Evolutionary conservation across 257 asterid species (phyloP), one percentile per base, ranked within the genome.

Genomic region (Fraxinus americana): DNA sequence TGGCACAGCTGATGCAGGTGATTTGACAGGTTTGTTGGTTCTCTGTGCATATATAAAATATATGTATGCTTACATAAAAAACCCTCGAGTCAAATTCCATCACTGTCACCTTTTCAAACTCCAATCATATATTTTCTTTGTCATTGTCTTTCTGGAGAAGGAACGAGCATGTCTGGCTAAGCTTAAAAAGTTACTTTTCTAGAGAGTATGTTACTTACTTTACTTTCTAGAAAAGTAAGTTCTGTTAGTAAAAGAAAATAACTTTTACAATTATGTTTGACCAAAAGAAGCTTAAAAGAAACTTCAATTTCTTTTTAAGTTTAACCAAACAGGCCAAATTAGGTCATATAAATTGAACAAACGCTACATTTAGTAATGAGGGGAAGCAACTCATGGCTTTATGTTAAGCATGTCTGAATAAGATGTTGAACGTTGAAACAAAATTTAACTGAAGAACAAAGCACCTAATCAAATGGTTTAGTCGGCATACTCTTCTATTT

Each of bases 1-100:
- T 75, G 94, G 93, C 69, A 81, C 87, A 72, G 92, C 91, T 75
- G 97, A 95, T 81, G 91, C 97, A 82, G 91, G 97, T 87, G 98
- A 95, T 65, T 88, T 93, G 86, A 93, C 99, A 83, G 97, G 99
- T 95, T 72, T 71, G 86, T 80, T 71, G 57, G 78, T 72, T 83
- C 72, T 27, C 72, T 84, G 10, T 52, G 72, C 61, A 68, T 59
- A 27, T 9, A 2, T 63, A 27, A 27, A 23, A 25, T 61, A 61
- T 23, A 61, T 61, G 34, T 25, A 25, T 61, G 10, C 32, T 12
- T 63, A 27, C 59, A 16, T 48, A 16, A 14, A 48, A 48, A 57
- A 19, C 66, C 66, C 66, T n/a, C 1, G 27, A n/a, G 66, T 57
- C 25, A 57, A 57, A 57, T 57, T n/a, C 66, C 27, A 57, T 7